A percentile compares a stretch with the other conserved stretches of the same genome.
phyloP scores from a whole-genome alignment of 2,329 filamentous ascomycete genomes.

The Onygena corvina region DNA sequence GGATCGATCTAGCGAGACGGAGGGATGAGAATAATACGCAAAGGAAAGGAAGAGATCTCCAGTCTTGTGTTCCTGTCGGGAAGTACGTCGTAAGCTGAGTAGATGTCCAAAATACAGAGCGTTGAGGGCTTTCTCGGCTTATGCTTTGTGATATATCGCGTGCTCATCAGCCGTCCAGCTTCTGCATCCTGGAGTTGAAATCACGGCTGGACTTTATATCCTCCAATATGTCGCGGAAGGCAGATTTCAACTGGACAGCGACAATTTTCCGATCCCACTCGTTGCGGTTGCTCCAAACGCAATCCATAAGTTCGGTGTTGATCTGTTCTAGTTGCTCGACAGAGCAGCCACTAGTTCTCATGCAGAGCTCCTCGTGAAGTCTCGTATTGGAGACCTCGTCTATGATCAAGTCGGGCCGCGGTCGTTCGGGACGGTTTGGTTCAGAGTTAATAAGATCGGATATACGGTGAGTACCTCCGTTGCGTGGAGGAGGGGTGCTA shows the following conservation, averaged over 20 bases:
- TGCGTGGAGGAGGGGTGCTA: not conserved
- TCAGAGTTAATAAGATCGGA: not conserved
- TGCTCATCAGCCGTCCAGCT: not conserved
- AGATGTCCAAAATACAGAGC: not conserved
- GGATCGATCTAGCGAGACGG: no score
- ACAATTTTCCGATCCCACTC: conserved; percentile 78
- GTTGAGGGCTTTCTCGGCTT: not conserved
- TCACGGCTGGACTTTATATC: conserved; percentile 33
- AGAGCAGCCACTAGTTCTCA: conserved; percentile 60
- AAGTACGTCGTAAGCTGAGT: no score
- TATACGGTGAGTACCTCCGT: not conserved
- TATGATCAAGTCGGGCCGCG: conserved; percentile 20
- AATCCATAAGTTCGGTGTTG: conserved; percentile 79
- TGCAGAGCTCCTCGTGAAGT: conserved; percentile 53
- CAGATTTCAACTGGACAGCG: conserved; percentile 47
- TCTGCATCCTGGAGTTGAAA: not conserved
- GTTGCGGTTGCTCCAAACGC: conserved; percentile 65
- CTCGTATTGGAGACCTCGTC: conserved; percentile 42
- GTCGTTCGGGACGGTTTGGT: not conserved
- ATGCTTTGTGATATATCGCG: not conserved
- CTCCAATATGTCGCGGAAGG: conserved; percentile 58
- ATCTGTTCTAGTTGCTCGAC: conserved; percentile 95
- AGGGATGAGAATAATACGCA: no score
- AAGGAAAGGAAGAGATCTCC: no score
- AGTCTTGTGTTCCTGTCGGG: no score